Conservation (phyloP, 1,139 yeast genomes). For the Zygosaccharomyces sapae region DNA sequence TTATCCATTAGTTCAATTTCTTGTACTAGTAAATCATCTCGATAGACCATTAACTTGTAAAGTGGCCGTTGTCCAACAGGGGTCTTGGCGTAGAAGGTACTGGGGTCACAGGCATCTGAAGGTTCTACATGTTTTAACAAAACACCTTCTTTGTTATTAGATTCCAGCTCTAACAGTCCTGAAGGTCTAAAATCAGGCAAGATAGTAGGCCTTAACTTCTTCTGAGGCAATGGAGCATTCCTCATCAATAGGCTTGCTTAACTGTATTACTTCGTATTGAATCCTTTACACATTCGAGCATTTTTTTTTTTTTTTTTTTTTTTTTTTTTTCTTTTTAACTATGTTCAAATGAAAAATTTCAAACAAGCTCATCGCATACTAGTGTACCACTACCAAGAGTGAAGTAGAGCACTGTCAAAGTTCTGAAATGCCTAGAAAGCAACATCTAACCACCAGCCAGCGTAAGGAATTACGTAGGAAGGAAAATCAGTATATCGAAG, state of each 20-base stretch:
- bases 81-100: constrained; percentile 24
- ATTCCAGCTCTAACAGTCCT: constrained; percentile 46
- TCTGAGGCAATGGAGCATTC: not conserved
- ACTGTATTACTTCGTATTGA: not conserved
- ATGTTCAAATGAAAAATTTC: constrained; percentile 13
- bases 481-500: constrained; percentile 46
- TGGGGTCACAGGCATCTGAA: constrained; percentile 39
- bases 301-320: not conserved
- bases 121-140: constrained; percentile 46
- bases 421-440: constrained; percentile 41
- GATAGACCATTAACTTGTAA: constrained; percentile 26
- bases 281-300: no score
- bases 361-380: constrained; percentile 22
- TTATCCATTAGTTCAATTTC: constrained; percentile 35
- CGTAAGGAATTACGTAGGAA: constrained; percentile 40
- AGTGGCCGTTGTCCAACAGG: constrained; percentile 32
- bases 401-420: not conserved
- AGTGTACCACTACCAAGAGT: not conserved
- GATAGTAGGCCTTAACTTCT: not conserved
- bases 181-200: constrained; percentile 41
- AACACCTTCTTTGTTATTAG: constrained; percentile 41
- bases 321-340: not conserved
- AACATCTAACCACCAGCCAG: constrained; percentile 39
- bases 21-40: constrained; percentile 15
- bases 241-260: not conserved